Base-by-base conservation (phyloP, 768 basidiomycete species). In the Asterophora lycoperdoides region DNA sequence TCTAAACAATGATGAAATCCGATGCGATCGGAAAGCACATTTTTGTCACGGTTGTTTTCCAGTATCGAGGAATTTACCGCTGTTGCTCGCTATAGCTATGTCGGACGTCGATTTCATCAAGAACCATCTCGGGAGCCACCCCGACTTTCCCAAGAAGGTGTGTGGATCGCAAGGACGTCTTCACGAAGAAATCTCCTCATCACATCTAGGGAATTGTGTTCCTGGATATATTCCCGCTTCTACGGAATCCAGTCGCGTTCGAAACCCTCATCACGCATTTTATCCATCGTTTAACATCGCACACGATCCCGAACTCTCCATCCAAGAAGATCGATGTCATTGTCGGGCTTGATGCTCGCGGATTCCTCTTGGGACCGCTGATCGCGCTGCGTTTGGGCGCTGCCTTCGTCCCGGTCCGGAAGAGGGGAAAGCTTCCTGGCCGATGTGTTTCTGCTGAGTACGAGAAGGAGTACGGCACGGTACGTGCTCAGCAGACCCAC, bases 351-450 rank as follows among this genome's bases (percentile, higher is more conserved):
- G 96, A 99, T 66, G 95, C 95, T 18, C 78, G 96, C 47, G 96
- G 96, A 11, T 99, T 99, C 74, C 78, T 99, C 43, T 68, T 99
- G 8, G 96, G 94, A 1, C 96, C 96, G 1, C 79, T 93, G 56
- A 80, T 99, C 58, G 96, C 96, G 4, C 69, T 91, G 60, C 76
- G 95, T 49, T 72, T 99, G 20, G 90, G 91, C 20, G 93, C 93
- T 1, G 90, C 92, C 9, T 99, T 99, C 57, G 93, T 96, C 3
- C 94, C 96, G 2, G 93, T 98, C 29, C 78, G 96, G 51, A 99
- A 99, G 71, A 72, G 73, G 52, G 94, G 93, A 4, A 99, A 98
- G 67, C 76, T 99, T n/a, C 96, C 96, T 5, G 96, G 96, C 39
- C 61, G 81, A 57, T 88, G 86, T 64, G 76, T 84, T 39, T 73